These are phyloP conservation scores for Atkinsonella texensis DNA, from an alignment of 2,329 filamentous ascomycete genomes.

Conservation along the genomic window DNA sequence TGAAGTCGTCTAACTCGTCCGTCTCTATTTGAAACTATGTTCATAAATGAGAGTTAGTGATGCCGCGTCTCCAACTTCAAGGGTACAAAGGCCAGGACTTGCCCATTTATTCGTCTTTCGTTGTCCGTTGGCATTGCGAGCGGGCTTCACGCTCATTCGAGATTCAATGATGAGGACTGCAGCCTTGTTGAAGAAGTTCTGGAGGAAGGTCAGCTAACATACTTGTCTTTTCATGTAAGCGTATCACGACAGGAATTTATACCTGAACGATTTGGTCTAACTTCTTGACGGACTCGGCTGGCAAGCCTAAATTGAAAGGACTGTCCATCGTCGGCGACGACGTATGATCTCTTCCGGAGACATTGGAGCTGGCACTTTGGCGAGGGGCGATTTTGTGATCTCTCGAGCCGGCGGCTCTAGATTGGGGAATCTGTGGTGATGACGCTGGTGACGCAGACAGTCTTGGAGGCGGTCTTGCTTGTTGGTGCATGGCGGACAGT, in stretches of 20 bases:
- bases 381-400: constrained; percentile 38
- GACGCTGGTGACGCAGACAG: constrained; percentile 56
- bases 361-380: constrained; percentile 32
- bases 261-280: constrained; percentile 92
- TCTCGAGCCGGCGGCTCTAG: constrained; percentile 62
- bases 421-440: constrained; percentile 52
- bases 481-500: constrained; percentile 69
- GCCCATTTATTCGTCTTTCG: constrained; percentile 79
- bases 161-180: constrained; percentile 75
- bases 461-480: constrained; percentile 63
- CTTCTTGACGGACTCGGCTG: constrained; percentile 60
- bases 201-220: constrained; percentile 2
- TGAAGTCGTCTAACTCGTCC: constrained; percentile 81
- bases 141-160: constrained; percentile 56
- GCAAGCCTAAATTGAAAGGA: constrained; percentile 34
- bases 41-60: not conserved
- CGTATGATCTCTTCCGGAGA: constrained; percentile 25
- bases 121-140: constrained; percentile 24
- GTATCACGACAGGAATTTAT: constrained; percentile 5
- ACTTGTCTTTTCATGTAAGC: not conserved
- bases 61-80: not conserved
- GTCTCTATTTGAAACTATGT: constrained; percentile 86
- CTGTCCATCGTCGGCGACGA: constrained; percentile 38
- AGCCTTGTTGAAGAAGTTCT: constrained; percentile 90
- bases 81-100: constrained; percentile 23